These are phyloP conservation scores for Erysimum cheiranthoides DNA, from an alignment of 345 rosid genomes.

Conservation along the genomic window DNA sequence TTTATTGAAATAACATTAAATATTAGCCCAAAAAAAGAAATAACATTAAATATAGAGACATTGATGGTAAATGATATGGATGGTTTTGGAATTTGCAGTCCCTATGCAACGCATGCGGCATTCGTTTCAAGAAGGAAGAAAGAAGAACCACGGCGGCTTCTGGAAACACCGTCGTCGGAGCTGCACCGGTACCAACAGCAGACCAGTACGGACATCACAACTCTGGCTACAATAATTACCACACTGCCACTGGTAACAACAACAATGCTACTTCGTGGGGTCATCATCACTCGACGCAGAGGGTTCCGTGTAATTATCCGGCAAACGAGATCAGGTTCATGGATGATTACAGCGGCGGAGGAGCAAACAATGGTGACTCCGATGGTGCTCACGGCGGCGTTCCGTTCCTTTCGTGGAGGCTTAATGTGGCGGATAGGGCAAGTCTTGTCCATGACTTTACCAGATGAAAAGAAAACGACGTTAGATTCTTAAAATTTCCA, in stretches of 20 bases:
- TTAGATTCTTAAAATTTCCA: conserved; percentile 27
- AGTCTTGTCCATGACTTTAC: conserved; percentile 93
- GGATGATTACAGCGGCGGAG: conserved; percentile 53
- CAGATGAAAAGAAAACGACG: conserved; percentile 52
- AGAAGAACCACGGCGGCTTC: conserved; percentile 73
- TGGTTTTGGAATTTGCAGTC: conserved; percentile 57
- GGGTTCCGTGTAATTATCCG: conserved; percentile 59
- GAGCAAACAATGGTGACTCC: conserved; percentile 48
- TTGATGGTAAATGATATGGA: conserved; percentile 36
- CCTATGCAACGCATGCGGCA: conserved; percentile 95
- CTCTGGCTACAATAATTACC: conserved; percentile 38
- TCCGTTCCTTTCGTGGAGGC: conserved; percentile 94
- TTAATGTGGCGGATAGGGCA: conserved; percentile 88
- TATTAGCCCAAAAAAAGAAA: too few relatives aligned
- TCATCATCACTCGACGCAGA: conserved; percentile 52
- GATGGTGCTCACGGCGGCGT: conserved; percentile 58
- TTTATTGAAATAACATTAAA: conserved; percentile 32
- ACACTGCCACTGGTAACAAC: conserved; percentile 27
- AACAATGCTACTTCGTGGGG: conserved; percentile 49
- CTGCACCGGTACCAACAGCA: conserved; percentile 36
- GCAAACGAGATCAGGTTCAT: conserved; percentile 73
- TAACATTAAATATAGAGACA: conserved; percentile 25
- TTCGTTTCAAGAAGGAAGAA: conserved; percentile 94
- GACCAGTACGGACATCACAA: conserved; percentile 50
- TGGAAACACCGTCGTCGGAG: conserved; percentile 44